Evolutionary conservation across 139 green algal genomes (phyloP), one percentile per base, ranked within the genome.

Genomic region (Tetratostichococcus sp.): DNA sequence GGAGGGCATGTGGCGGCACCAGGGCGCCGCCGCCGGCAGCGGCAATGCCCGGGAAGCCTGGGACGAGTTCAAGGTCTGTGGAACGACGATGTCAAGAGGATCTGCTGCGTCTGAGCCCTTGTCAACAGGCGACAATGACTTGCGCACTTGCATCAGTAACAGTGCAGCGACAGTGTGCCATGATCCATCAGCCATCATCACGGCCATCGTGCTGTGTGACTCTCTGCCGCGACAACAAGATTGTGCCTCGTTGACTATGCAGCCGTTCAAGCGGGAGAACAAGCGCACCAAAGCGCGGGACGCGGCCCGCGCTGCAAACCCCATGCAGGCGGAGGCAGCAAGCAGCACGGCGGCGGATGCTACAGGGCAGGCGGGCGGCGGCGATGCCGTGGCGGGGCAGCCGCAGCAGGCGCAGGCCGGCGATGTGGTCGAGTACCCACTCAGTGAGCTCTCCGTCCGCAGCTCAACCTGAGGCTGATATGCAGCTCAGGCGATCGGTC

Each of bases 371-470:
- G 35, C 35, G 17, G 30, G 31, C n/a, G 43, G 28, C 59, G 28
- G 30, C n/a, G 19, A 1, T 69, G 21, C 6, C 58, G 30, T 30
- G 43, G 6, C 30, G 32, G 31, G 65, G 32, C 33, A 28, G 39
- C 30, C 0, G 2, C 66, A 14, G 31, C 74, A 68, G 65, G 35
- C 69, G 72, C 72, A 59, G 32, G 67, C 76, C 16, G 85, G 85
- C 4, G 78, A 82, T 28, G 66, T 89, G 11, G 82, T 88, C 17
- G 83, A 89, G 76, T 89, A 89, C 76, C 83, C 85, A 0, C 67
- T 89, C 39, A 78, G 76, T 22, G 75, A 84, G n/a, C 17, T 82
- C 21, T n/a, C n/a, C n/a, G n/a, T n/a, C n/a, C n/a, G n/a, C n/a
- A n/a, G n/a, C n/a, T n/a, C n/a, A n/a, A n/a, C n/a, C n/a, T n/a